Evolutionary conservation across 768 basidiomycete genomes (phyloP), one percentile per base, ranked within the genome.

Genomic region (Macrolepiota fuliginosa): DNA sequence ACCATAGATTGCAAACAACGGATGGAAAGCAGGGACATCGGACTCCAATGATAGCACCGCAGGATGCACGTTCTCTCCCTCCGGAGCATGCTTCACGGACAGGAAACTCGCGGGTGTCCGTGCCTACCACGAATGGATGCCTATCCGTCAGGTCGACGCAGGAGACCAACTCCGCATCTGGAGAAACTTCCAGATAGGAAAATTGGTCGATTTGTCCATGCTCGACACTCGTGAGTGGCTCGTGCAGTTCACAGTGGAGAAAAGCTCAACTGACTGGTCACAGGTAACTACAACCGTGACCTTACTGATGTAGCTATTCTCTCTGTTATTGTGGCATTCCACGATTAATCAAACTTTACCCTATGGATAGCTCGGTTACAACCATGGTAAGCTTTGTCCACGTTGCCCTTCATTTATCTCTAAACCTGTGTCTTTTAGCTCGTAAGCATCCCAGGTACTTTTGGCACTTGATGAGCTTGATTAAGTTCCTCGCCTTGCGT

Each of bases 71-170:
- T 83, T 82, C 68, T 83, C 83, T 2, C 70, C 81, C 1, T 82
- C 82, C 1, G 82, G 80, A 1, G 82, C 82, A 11, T 83, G 83
- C 65, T 86, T 85, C 72, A 83, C 83, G 4, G 82, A 86, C 67
- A 73, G 85, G 39, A 86, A 86, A 69, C 68, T 84, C 2, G 83
- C 84, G 39, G 85, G 82, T 4, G 79, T 85, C 25, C 74, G 83
- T 29, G 83, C 83, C 0, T 85, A 84, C 65, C 83, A 86, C 66
- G 84, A 85, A 63, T 86, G 84, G 84, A 79, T 86, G 74, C 84
- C 84, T 9, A 83, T 87, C 62, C 77, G 86, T 5, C 82, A 85
- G 64, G 82, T 87, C 17, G 78, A 78, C 39, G 76, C 77, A 1
- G 77, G 77, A 54, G 83, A 86, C 70, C 77, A 81, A 64, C 77